Conservation (phyloP, 2,329 filamentous ascomycete species). For the Magnaporthiopsis rhizophila region DNA sequence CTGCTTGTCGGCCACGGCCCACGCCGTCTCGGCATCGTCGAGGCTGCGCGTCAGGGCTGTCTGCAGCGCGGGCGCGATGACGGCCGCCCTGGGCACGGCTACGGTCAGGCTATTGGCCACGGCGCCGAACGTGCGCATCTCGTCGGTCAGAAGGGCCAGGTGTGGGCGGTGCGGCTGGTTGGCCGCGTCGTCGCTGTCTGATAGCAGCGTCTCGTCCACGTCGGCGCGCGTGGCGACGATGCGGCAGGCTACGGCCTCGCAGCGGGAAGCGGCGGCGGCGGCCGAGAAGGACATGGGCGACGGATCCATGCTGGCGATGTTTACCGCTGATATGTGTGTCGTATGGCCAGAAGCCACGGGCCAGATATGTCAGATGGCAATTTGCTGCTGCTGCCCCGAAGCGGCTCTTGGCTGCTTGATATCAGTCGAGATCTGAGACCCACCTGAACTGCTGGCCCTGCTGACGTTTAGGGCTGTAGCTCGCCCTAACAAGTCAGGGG, state of each 20-base stretch:
- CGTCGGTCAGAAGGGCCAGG: constrained; percentile 6
- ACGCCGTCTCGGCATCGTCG: constrained; percentile 2
- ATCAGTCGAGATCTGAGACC: too few relatives aligned
- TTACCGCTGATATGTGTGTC: too few relatives aligned
- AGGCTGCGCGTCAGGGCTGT: neutral
- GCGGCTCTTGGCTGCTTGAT: too few relatives aligned
- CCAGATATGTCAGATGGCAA: too few relatives aligned
- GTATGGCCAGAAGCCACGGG: too few relatives aligned
- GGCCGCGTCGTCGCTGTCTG: neutral
- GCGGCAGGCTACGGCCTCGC: constrained; percentile 2
- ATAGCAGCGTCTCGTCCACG: constrained; percentile 3
- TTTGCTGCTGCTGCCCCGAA: too few relatives aligned
- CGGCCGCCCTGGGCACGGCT: neutral
- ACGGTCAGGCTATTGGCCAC: constrained; percentile 4
- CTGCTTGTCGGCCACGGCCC: constrained; percentile 6
- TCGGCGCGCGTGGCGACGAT: constrained; percentile 2
- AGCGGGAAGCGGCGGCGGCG: constrained; percentile 4
- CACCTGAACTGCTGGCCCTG: too few relatives aligned
- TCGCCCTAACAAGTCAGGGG: too few relatives aligned
- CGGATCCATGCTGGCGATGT: too few relatives aligned
- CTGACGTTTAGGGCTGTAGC: too few relatives aligned
- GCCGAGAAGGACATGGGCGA: neutral
- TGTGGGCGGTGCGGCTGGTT: neutral
- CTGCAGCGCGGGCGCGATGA: constrained; percentile 3
- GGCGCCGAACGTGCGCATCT: constrained; percentile 6